Evolutionary conservation across 2,329 filamentous ascomycete species (phyloP), one percentile per base, ranked within the genome.

Genomic region (Neobulgaria alba): DNA sequence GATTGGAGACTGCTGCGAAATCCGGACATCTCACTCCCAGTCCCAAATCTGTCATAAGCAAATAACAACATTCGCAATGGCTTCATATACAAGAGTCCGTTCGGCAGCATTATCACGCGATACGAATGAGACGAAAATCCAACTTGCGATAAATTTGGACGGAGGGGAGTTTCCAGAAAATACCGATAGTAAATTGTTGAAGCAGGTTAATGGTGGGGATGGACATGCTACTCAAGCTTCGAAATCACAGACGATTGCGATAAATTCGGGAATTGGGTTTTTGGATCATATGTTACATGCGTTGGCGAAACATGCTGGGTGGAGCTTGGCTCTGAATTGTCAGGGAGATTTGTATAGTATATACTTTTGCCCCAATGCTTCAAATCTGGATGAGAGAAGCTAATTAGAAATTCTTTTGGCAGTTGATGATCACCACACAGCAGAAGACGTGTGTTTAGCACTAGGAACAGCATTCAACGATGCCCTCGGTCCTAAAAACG

Each of bases 401-500:
- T 50, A 39, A 53, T 21, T 18, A 2, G 3, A 34, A n/a, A n/a
- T n/a, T n/a, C n/a, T 15, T 10, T 23, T 36, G 12, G 38, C 47
- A 90, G 88, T 98, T 63, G 92, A 98, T 67, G 92, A 96, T 72
- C 92, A 98, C 68, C 92, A 98, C 75, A 95, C 90, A 7, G 84
- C 89, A 49, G 92, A 98, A 71, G 92, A 98, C 62, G 83, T 86
- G 45, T 95, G 86, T 67, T 82, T 98, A 51, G 87, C 90, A 10
- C 78, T 98, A 16, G 92, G 92, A 36, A 71, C 73, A 53, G 87
- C 88, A 42, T 95, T 96, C 67, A 83, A 84, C 57, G 64, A 72
- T 36, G 86, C 89, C 12, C 77, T 98, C 31, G 82, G 84, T 48
- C 76, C 77, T 8, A 83, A 84, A 7, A 73, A 81, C 19, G 92